phyloP scores from a whole-genome alignment of 2,329 filamentous ascomycete species.

The Beauveria bassiana region DNA sequence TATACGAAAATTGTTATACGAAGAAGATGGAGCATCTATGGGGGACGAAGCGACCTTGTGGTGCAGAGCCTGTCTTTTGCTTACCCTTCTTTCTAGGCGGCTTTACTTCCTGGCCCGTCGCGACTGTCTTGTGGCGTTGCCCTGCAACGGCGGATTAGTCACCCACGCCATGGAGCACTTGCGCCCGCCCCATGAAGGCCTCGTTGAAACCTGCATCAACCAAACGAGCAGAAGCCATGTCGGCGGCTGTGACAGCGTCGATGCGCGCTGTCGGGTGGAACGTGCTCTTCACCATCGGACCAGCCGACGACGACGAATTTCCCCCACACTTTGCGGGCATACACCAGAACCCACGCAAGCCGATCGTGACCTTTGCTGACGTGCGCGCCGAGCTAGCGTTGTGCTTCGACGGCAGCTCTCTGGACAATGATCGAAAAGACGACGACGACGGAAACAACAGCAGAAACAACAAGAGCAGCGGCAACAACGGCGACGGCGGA shows the following conservation, averaged over 20 bases:
- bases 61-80: too few species aligned
- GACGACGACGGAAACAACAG: not conserved
- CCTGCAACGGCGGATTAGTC: not conserved
- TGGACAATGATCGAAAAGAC: not conserved
- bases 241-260: not conserved
- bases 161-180: not conserved
- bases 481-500: not conserved
- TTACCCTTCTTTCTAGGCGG: too few species aligned
- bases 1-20: constrained; percentile 20
- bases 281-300: not conserved
- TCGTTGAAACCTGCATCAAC: not conserved
- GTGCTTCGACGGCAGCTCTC: not conserved
- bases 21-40: constrained; percentile 29
- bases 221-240: not conserved
- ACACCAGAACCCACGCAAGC: not conserved
- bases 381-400: not conserved
- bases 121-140: not conserved
- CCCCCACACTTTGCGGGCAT: not conserved
- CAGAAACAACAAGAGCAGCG: not conserved
- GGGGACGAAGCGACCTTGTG: constrained; percentile 19
- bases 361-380: not conserved
- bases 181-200: not conserved
- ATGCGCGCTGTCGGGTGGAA: not conserved
- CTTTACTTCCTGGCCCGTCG: too few species aligned
- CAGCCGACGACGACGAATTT: not conserved